Evolutionary conservation across 768 basidiomycete genomes (phyloP).

Genomic region (Dendrothele bispora): DNA sequence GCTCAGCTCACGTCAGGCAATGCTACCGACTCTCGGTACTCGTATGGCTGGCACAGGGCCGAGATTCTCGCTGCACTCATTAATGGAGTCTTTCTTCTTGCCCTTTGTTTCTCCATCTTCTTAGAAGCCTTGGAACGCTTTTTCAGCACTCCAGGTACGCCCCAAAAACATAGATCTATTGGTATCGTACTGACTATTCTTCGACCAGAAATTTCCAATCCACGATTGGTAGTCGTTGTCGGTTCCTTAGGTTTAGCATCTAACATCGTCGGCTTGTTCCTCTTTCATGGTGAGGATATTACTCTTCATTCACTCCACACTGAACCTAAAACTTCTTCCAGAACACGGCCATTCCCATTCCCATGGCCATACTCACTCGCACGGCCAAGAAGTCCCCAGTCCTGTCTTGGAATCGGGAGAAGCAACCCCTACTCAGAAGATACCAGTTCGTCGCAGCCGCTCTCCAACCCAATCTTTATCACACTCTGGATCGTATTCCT

Average conservation of each 20-base stretch:
- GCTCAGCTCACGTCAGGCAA: conserved; percentile 62
- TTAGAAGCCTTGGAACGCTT: conserved; percentile 92
- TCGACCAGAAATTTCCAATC: conserved; percentile 79
- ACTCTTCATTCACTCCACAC: conserved; percentile 1
- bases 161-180: too few species aligned
- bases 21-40: conserved; percentile 72
- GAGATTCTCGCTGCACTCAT: conserved; percentile 93
- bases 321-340: conserved; percentile 21
- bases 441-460: conserved; percentile 9
- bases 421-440: conserved; percentile 31
- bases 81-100: conserved; percentile 92
- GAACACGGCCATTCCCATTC: conserved; percentile 70
- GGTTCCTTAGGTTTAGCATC: conserved; percentile 87
- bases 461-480: conserved; percentile 26
- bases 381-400: conserved; percentile 27
- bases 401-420: conserved; percentile 14
- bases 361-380: conserved; percentile 51
- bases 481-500: conserved; percentile 48
- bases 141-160: conserved; percentile 76
- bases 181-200: conserved; percentile 3
- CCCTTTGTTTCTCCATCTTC: conserved; percentile 93
- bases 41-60: conserved; percentile 99
- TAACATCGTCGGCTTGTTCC: conserved; percentile 89
- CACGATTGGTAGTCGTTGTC: conserved; percentile 85
- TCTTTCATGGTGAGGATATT: conserved; percentile 81